Evolutionary conservation across 176 grass and related monocot species (phyloP).

Genomic region (Avena sativa): DNA sequence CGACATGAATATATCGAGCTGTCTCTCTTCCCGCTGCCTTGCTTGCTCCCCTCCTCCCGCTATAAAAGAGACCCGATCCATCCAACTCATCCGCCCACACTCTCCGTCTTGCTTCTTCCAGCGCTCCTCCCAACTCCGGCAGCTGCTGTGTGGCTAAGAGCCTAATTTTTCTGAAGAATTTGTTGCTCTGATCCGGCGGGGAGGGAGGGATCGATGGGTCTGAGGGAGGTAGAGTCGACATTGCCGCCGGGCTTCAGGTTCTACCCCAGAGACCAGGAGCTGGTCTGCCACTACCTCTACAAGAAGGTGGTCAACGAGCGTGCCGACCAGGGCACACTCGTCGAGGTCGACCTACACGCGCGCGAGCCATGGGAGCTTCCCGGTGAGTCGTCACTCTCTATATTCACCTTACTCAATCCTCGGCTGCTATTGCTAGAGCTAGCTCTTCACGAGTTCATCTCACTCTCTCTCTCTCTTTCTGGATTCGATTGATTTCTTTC

Average conservation of each 20-base stretch:
- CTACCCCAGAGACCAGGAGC: constrained; percentile 94
- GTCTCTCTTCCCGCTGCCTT: constrained; percentile 21
- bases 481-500: too few species aligned
- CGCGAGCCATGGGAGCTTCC: too few species aligned
- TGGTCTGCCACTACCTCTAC: constrained; percentile 95
- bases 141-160: neutral
- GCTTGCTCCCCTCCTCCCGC: neutral
- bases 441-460: too few species aligned
- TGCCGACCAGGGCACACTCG: constrained; percentile 63
- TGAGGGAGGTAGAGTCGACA: constrained; percentile 84
- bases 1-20: constrained; percentile 8
- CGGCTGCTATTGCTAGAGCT: too few species aligned
- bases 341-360: too few species aligned
- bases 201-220: constrained; percentile 62
- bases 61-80: constrained; percentile 13
- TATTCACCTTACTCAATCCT: too few species aligned
- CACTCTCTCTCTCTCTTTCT: too few species aligned
- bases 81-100: neutral
- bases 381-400: too few species aligned
- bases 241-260: constrained; percentile 98
- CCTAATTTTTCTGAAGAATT: neutral
- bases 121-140: neutral
- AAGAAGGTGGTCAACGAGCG: constrained; percentile 84
- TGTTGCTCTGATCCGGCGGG: neutral
- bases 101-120: neutral